Evolutionary conservation across 805 yeast genomes (phyloP).

Genomic region (Candida nitratophila): DNA sequence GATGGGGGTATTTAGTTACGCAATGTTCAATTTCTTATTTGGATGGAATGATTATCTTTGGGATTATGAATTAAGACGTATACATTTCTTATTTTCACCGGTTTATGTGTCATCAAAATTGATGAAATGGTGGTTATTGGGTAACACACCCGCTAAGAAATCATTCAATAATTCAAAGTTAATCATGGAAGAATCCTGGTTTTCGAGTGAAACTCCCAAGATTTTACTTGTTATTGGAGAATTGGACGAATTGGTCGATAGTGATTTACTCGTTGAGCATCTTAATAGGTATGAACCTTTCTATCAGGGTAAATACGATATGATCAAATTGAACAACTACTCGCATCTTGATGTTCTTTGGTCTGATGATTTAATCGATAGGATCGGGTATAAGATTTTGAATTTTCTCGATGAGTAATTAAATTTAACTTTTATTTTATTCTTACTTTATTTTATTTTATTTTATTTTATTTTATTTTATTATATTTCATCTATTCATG

Average conservation of each 20-base stretch:
- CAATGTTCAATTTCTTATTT: constrained; percentile 81
- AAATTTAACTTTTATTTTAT: background rate
- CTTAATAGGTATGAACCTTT: constrained; percentile 51
- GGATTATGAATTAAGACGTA: constrained; percentile 56
- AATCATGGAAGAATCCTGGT: constrained; percentile 51
- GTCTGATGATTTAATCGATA: constrained; percentile 71
- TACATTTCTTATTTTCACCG: constrained; percentile 83
- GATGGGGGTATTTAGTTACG: constrained; percentile 61
- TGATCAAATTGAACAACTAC: constrained; percentile 49
- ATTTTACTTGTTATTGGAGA: constrained; percentile 66
- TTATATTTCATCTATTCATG: no score
- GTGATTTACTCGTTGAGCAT: constrained; percentile 58
- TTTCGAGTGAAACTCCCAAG: constrained; percentile 42
- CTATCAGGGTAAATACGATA: constrained; percentile 28
- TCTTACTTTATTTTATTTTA: background rate
- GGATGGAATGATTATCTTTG: constrained; percentile 82
- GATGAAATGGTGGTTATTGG: constrained; percentile 88
- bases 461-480: no score
- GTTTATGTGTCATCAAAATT: constrained; percentile 70
- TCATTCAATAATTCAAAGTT: constrained; percentile 38
- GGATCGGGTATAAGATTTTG: constrained; percentile 41
- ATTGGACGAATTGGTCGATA: constrained; percentile 72
- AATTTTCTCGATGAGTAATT: background rate
- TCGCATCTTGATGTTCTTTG: constrained; percentile 89
- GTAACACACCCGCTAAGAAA: constrained; percentile 40